These are phyloP conservation scores for Thinopyrum obtusiflorum DNA, from an alignment of 202 grass and related monocot genomes.

Conservation along the genomic window DNA sequence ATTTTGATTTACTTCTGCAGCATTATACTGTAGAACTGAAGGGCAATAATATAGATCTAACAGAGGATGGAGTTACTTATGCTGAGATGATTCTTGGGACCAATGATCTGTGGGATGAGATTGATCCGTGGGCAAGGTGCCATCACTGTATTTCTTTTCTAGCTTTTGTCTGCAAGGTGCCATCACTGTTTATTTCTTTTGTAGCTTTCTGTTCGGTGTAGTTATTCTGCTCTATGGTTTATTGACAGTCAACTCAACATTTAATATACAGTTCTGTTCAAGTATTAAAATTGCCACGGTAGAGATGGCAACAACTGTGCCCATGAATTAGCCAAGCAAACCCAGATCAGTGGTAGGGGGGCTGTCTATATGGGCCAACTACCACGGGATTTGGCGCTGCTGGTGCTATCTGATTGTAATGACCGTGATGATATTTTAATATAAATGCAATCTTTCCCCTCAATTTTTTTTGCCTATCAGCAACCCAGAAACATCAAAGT, in stretches of 20 bases:
- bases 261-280: background rate
- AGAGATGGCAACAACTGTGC: no score
- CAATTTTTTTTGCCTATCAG: background rate
- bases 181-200: slow-evolving; percentile 32
- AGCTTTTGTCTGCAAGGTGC: slow-evolving; percentile 48
- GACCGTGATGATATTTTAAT: no score
- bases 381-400: no score
- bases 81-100: slow-evolving; percentile 87
- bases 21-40: slow-evolving; percentile 94
- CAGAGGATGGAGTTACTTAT: slow-evolving; percentile 81
- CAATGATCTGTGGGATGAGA: slow-evolving; percentile 94
- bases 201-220: slow-evolving; percentile 26
- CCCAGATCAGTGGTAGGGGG: no score
- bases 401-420: no score
- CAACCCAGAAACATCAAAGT: background rate
- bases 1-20: slow-evolving; percentile 51
- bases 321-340: no score
- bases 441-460: no score
- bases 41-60: slow-evolving; percentile 81
- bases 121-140: slow-evolving; percentile 96
- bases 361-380: no score
- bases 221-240: slow-evolving; percentile 19
- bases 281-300: background rate
- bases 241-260: background rate
- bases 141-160: slow-evolving; percentile 19